Evolutionary conservation across 2,329 filamentous ascomycete genomes (phyloP).

Genomic region (Diaporthe sp.): DNA sequence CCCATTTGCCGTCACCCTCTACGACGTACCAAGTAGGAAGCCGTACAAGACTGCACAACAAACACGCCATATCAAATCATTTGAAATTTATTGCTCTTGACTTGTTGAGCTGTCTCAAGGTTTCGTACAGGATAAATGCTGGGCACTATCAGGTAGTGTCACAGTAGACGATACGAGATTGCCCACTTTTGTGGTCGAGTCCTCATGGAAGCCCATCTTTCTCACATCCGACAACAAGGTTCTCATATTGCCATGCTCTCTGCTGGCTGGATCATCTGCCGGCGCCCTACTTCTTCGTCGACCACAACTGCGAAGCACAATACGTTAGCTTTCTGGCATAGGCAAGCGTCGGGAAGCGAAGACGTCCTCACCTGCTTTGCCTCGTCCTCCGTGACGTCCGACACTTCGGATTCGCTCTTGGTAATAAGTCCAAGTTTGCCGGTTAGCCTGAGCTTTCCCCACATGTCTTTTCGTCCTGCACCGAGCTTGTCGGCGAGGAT

Average conservation of each 20-base stretch:
- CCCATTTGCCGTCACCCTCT: not conserved
- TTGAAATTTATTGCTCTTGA: not conserved
- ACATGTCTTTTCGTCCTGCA: conserved; percentile 85
- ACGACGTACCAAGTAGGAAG: not conserved
- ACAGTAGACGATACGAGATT: not conserved
- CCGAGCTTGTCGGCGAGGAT: conserved; percentile 77
- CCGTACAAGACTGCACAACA: not conserved
- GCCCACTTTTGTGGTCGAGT: not conserved
- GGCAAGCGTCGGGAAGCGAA: not conserved
- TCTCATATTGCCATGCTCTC: not conserved
- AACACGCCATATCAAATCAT: not conserved
- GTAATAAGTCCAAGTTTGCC: conserved; percentile 79
- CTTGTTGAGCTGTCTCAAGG: not conserved
- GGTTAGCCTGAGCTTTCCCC: conserved; percentile 77
- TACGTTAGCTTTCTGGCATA: not conserved
- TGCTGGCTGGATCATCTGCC: no score
- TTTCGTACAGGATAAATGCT: not conserved
- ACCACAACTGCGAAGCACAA: conserved; percentile 1
- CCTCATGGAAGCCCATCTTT: not conserved
- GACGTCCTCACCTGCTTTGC: conserved; percentile 67
- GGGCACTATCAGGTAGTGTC: not conserved
- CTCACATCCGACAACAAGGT: not conserved
- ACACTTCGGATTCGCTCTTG: conserved; percentile 70
- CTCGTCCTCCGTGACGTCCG: conserved; percentile 76
- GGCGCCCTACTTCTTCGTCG: not conserved